Base-by-base conservation (phyloP, 768 basidiomycete genomes). In the Tylopilus felleus region DNA sequence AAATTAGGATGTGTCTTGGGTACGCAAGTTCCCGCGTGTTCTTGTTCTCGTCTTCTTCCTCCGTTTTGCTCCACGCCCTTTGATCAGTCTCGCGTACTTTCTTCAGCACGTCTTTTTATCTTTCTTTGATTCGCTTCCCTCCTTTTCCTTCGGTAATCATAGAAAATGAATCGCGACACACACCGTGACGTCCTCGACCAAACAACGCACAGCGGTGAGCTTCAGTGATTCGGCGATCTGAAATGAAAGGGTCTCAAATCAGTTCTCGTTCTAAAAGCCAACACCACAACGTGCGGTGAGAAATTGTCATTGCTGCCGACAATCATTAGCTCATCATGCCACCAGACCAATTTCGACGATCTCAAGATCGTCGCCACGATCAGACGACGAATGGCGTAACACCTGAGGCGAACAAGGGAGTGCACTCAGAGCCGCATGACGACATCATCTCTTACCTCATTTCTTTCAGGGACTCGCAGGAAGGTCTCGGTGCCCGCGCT, bases 401-500 rank as follows among this genome's bases (percentile, higher is more conserved):
- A 25, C 23, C 48, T 12, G 53, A 55, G 25, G 51, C 29, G 10
- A 53, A 51, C 38, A 59, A 50, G 64, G 49, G 53, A 59, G 61
- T 57, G n/a, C 25, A 17, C 13, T 29, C 8, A 14, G 31, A 7
- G 6, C 8, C 7, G 1, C 4, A n/a, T 25, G 14, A 10, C 1
- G 5, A 31, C 27, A 33, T n/a, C n/a, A 23, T 31, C 5, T 42
- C 58, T 65, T 52, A 65, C 53, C 43, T 45, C 38, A 25, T 39
- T 49, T 49, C 4, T 2, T 7, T 43, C 50, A 68, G 66, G 33
- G 47, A 52, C 22, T 35, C 38, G 33, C 58, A 31, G 27, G 52
- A 52, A 39, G 22, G 42, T 40, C 49, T 80, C 25, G 82, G 84
- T 41, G 85, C 83, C 63, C 78, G 72, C 21, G 74, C 75, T 23